Conservation (phyloP, 2,329 filamentous ascomycete genomes). For the Arthroderma sp. region DNA sequence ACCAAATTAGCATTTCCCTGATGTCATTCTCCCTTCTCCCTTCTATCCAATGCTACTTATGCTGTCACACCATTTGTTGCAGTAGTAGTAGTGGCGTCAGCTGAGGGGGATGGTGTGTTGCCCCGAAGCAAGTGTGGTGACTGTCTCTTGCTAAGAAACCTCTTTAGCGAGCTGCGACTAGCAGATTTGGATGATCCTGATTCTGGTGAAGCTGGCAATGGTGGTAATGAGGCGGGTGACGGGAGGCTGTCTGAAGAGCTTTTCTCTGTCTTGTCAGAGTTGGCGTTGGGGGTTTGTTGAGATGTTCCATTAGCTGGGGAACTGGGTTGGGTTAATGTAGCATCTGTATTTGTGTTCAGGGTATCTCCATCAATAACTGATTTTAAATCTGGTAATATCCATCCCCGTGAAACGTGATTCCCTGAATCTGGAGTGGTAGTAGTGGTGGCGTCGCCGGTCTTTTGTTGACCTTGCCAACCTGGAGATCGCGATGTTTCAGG, state of each 20-base stretch:
- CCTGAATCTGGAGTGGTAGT: not conserved
- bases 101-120: not conserved
- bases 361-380: conserved; percentile 4
- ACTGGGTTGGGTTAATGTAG: not conserved
- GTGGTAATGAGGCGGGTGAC: not conserved
- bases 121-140: not conserved
- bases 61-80: not conserved
- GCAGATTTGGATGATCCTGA: not conserved
- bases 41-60: not conserved
- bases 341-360: not conserved
- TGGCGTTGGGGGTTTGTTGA: not conserved
- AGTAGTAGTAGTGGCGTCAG: not conserved
- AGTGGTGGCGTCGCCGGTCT: not conserved
- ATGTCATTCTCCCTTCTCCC: not conserved
- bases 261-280: not conserved
- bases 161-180: not conserved
- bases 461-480: not conserved
- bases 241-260: not conserved
- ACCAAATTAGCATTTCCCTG: not conserved
- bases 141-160: not conserved
- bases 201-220: not conserved
- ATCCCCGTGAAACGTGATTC: conserved; percentile 2
- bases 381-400: not conserved
- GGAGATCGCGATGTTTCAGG: not conserved
- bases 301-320: not conserved